Evolutionary conservation across 108 stramenopile species (phyloP).

Genomic region (Aurantiochytrium sp.): DNA sequence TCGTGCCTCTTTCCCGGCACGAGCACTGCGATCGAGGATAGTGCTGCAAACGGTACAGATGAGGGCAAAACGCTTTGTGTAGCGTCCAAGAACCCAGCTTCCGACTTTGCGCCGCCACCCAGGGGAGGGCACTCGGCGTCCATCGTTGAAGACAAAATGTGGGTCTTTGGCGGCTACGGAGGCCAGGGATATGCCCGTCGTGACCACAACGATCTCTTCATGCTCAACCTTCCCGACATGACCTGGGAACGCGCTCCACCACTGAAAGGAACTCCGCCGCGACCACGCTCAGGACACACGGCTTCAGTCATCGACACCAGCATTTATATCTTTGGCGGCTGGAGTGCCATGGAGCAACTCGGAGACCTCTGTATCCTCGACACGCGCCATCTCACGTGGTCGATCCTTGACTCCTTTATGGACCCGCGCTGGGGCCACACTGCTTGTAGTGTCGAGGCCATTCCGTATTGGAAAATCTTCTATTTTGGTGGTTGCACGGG

Average conservation of each 20-base stretch:
- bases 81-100: background rate
- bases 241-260: constrained; percentile 36
- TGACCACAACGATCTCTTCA: constrained; percentile 61
- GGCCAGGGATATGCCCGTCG: constrained; percentile 59
- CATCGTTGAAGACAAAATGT: constrained; percentile 39
- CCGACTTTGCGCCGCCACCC: constrained; percentile 34
- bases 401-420: constrained; percentile 34
- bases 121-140: constrained; percentile 60
- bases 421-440: constrained; percentile 33
- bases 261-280: constrained; percentile 49
- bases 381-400: constrained; percentile 44
- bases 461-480: constrained; percentile 71
- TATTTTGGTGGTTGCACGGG: constrained; percentile 73
- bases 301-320: constrained; percentile 47
- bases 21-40: background rate
- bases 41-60: too few species aligned
- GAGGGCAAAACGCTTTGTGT: too few species aligned
- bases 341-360: constrained; percentile 63
- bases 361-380: constrained; percentile 63
- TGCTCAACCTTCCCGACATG: constrained; percentile 45
- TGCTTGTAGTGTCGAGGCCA: constrained; percentile 45
- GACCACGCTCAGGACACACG: constrained; percentile 59
- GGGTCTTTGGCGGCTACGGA: constrained; percentile 70
- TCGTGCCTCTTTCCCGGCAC: constrained; percentile 7
- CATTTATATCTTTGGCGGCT: constrained; percentile 66